Evolutionary conservation across 495 filamentous ascomycete genomes (phyloP).

Genomic region (Massariosphaeria phaeospora): DNA sequence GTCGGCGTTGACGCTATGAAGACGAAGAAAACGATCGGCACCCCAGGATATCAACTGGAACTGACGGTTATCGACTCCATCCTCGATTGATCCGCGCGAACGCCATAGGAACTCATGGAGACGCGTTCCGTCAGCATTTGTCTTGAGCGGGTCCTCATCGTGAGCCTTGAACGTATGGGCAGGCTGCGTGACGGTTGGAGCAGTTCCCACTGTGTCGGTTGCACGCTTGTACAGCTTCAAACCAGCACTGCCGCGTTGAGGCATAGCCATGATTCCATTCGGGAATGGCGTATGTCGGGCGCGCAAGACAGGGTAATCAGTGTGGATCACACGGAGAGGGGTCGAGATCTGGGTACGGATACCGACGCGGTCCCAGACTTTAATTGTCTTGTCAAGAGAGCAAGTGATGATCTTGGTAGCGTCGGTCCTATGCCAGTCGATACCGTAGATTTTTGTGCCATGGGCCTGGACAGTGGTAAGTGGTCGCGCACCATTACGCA

Average conservation of each 20-base stretch:
- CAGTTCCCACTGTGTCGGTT: constrained; percentile 2
- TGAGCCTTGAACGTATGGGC: constrained; percentile 76
- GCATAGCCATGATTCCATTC: constrained; percentile 82
- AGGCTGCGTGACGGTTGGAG: constrained; percentile 45
- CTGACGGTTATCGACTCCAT: constrained; percentile 77
- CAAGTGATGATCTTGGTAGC: constrained; percentile 73
- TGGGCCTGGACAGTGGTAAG: constrained; percentile 82
- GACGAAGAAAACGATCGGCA: constrained; percentile 71
- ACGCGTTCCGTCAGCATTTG: constrained; percentile 66
- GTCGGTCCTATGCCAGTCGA: constrained; percentile 86
- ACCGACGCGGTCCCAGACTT: constrained; percentile 81
- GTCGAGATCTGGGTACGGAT: constrained; percentile 41
- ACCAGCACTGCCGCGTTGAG: constrained; percentile 76
- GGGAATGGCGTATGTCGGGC: constrained; percentile 93
- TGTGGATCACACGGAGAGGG: constrained; percentile 69
- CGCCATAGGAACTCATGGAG: constrained; percentile 93
- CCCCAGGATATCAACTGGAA: constrained; percentile 95
- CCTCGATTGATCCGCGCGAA: constrained; percentile 63
- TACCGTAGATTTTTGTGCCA: constrained; percentile 90
- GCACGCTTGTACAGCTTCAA: constrained; percentile 78
- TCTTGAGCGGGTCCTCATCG: constrained; percentile 71
- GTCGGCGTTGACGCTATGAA: constrained; percentile 67
- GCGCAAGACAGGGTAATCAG: constrained; percentile 85
- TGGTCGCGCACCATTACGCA: constrained; percentile 71
- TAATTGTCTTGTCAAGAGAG: constrained; percentile 86